Base-by-base conservation (phyloP, 2,329 filamentous ascomycete genomes). In the Pezicula carpinea region DNA sequence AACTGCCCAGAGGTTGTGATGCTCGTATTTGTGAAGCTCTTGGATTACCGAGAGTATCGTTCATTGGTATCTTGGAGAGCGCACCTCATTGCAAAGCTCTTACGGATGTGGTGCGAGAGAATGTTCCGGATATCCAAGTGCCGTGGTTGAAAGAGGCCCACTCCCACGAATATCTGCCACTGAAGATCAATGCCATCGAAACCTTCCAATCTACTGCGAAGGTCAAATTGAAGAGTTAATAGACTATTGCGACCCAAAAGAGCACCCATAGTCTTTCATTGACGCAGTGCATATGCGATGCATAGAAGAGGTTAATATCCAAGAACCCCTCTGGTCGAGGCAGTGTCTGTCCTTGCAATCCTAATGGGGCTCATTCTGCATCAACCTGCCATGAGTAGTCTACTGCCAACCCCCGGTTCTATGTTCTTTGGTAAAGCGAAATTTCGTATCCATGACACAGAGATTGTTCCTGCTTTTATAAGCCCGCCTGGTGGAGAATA, bases 1-100 rank as follows among this genome's bases (percentile, higher is more conserved):
- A 80, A 1, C 74, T 89, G 39, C 82, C 82, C 0, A 79, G 75
- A 44, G 66, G 75, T 1, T 78, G 75, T 42, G 82, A 83, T 39
- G 68, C 77, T 14, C 73, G 74, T 11, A 65, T 89, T 14, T 77
- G 77, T 40, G 63, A 67, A 23, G 72, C 72, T 17, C 68, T 89
- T 3, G 77, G 77, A 2, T 71, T 88, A 8, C 79, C 82, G 1
- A 74, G 82, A 29, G 81, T 82, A 1, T 85, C 83, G 1, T 80
- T 82, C 18, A 67, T 89, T 26, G 85, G 76, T 0, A 62, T 89
- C 6, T 64, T 71, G 17, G 68, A 70, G 6, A 74, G 69, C 32
- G 80, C 83, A 0, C 80, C 82, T 0, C 74, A 77, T 35, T 72
- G 77, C 0, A 72, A 72, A 42, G 71, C 76, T 1, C 61, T 89